These are phyloP conservation scores for Sporormia fimetaria DNA, from an alignment of 495 filamentous ascomycete genomes.

Conservation along the genomic window DNA sequence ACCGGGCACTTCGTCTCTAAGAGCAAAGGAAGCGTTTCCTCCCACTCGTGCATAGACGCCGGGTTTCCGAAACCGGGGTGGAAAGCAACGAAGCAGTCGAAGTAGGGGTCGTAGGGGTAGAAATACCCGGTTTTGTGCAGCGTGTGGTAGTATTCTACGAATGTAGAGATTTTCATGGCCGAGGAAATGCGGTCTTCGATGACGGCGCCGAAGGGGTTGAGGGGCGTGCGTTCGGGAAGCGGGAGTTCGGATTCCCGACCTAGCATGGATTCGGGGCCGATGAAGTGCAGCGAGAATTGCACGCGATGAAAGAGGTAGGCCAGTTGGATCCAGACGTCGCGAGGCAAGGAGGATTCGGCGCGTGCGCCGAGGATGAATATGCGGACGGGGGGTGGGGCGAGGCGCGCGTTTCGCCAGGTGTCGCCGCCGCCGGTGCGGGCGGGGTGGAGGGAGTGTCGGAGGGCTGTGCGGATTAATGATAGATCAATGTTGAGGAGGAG, in stretches of 20 bases:
- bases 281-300: slow-evolving; percentile 77
- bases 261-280: slow-evolving; percentile 89
- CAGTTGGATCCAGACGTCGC: slow-evolving; percentile 88
- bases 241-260: slow-evolving; percentile 86
- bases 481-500: slow-evolving; percentile 1
- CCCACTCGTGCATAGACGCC: slow-evolving; percentile 84
- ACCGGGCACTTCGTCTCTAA: slow-evolving; percentile 93
- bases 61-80: slow-evolving; percentile 94
- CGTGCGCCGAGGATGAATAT: slow-evolving; percentile 92
- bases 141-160: slow-evolving; percentile 96
- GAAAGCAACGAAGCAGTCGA: slow-evolving; percentile 92
- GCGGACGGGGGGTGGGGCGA: slow-evolving; percentile 74
- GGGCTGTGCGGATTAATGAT: slow-evolving; percentile 42
- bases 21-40: slow-evolving; percentile 73
- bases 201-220: slow-evolving; percentile 84
- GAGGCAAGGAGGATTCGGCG: slow-evolving; percentile 88
- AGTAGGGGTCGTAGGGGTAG: slow-evolving; percentile 91
- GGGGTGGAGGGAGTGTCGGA: slow-evolving; percentile 88
- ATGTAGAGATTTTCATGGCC: slow-evolving; percentile 88
- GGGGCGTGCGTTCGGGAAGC: slow-evolving; percentile 65
- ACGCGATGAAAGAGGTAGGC: slow-evolving; percentile 76
- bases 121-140: slow-evolving; percentile 82
- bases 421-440: slow-evolving; percentile 61
- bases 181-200: slow-evolving; percentile 78
- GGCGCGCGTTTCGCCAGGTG: slow-evolving; percentile 66